Conservation (phyloP, 768 basidiomycete genomes). For the Tulasnella sp. region DNA sequence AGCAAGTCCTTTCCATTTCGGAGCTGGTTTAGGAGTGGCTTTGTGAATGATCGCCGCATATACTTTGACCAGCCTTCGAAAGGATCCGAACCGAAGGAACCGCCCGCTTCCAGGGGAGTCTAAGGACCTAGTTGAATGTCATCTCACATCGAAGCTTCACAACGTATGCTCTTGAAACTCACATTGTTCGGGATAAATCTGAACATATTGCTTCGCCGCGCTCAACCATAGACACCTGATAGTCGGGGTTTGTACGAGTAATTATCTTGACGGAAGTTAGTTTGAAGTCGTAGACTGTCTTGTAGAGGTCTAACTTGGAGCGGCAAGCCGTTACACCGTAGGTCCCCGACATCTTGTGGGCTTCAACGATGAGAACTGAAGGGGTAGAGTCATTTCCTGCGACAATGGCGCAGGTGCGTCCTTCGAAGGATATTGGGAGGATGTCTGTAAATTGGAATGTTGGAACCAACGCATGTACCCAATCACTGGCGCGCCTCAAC, state of each 20-base stretch:
- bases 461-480: slow-evolving; percentile 65
- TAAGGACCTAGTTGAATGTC: not conserved
- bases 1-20: slow-evolving; percentile 43
- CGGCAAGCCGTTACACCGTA: slow-evolving; percentile 79
- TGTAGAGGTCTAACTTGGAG: slow-evolving; percentile 79
- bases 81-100: not conserved
- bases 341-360: slow-evolving; percentile 69
- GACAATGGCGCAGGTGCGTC: slow-evolving; percentile 75
- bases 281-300: slow-evolving; percentile 67
- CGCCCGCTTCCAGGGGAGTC: not conserved
- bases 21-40: slow-evolving; percentile 16
- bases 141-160: not conserved
- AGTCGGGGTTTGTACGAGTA: slow-evolving; percentile 72
- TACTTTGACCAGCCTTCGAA: slow-evolving; percentile 31
- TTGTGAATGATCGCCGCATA: slow-evolving; percentile 12
- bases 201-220: slow-evolving; percentile 50
- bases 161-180: not conserved
- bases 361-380: slow-evolving; percentile 75
- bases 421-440: slow-evolving; percentile 77
- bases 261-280: slow-evolving; percentile 64
- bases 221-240: slow-evolving; percentile 59
- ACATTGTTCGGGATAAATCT: not conserved
- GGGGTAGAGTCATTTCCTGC: slow-evolving; percentile 85
- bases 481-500: not conserved
- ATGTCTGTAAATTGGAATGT: slow-evolving; percentile 74